These are phyloP conservation scores for Penicillium brevicompactum DNA, from an alignment of 2,329 filamentous ascomycete genomes.

Conservation along the genomic window DNA sequence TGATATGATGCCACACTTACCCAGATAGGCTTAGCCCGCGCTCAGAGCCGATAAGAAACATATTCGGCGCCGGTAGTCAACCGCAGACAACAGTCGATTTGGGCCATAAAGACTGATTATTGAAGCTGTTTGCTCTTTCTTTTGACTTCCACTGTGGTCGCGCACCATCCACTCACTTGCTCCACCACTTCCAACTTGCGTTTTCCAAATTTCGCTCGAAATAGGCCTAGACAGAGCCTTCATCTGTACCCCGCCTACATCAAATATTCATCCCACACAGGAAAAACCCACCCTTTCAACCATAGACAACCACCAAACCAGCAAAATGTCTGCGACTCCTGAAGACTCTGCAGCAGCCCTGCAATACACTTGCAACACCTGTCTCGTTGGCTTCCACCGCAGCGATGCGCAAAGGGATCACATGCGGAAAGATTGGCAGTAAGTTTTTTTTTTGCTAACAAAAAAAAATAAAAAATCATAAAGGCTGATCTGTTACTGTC, in stretches of 20 bases:
- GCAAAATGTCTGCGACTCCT: constrained; percentile 26
- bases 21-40: not conserved
- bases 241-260: constrained; percentile 26
- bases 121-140: not conserved
- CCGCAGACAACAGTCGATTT: not conserved
- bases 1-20: not conserved
- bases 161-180: not conserved
- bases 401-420: constrained; percentile 91
- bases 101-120: constrained; percentile 2
- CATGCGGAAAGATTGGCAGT: constrained; percentile 99
- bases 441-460: constrained; percentile 46
- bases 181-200: not conserved
- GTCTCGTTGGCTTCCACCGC: constrained; percentile 92
- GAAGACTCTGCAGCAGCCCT: constrained; percentile 52
- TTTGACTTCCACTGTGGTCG: not conserved
- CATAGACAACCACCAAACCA: constrained; percentile 1
- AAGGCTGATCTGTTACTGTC: not conserved
- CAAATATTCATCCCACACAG: constrained; percentile 32
- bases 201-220: not conserved
- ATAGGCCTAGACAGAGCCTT: constrained; percentile 16
- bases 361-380: constrained; percentile 97
- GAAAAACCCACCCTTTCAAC: constrained; percentile 11
- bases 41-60: constrained; percentile 10
- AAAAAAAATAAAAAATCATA: not conserved
- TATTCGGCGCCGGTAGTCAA: not conserved